Percentiles rank a stretch among this genome's conserved stretches.
phyloP scores from a whole-genome alignment of 108 stramenopile genomes.

The Cyclotella baltica region DNA sequence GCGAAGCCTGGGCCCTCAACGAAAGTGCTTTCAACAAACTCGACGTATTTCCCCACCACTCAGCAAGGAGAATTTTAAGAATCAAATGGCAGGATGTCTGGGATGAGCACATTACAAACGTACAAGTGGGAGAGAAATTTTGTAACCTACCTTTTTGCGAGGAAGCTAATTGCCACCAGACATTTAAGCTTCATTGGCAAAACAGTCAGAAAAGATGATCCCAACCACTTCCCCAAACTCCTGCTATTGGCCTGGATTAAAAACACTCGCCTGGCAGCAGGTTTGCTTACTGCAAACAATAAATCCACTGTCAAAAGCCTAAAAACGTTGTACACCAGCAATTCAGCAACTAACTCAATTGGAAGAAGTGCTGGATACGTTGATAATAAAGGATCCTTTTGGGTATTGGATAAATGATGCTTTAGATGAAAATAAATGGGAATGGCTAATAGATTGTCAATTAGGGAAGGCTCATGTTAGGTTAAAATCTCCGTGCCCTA shows the following conservation, averaged over 20 bases:
- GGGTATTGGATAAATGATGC: slow-evolving; percentile 5
- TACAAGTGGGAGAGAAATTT: neutral
- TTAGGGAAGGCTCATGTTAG: neutral
- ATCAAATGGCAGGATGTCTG: neutral
- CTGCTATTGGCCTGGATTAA: slow-evolving; percentile 3
- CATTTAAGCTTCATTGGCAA: neutral
- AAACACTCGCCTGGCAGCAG: neutral
- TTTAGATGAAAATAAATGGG: neutral
- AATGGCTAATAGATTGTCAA: neutral
- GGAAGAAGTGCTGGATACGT: neutral
- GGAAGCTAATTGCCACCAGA: neutral
- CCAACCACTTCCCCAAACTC: neutral
- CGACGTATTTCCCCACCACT: neutral
- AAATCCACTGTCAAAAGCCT: neutral
- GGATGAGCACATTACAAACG: neutral
- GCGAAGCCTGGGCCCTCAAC: neutral
- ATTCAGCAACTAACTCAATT: neutral
- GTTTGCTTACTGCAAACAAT: neutral
- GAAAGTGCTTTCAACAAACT: neutral
- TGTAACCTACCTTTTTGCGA: neutral
- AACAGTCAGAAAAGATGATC: neutral
- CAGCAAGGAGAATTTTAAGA: neutral
- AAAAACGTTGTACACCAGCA: neutral
- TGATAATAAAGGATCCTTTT: neutral
- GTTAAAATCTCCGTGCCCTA: neutral